Evolutionary conservation across 768 basidiomycete genomes (phyloP).

Genomic region (Tubosaeta brunneosetosa): DNA sequence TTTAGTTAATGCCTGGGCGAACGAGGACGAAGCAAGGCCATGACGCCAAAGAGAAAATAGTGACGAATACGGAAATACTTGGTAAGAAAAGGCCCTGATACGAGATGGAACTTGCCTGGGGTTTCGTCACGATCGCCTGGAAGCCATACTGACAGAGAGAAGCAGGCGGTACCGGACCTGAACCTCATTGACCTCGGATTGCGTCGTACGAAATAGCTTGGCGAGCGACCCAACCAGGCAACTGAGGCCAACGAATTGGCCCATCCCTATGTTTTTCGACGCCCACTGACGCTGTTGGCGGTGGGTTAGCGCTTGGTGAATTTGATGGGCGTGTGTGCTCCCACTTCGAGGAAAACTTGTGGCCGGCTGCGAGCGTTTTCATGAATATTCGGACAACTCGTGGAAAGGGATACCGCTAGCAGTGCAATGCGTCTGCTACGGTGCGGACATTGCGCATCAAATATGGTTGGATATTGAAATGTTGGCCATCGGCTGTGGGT

Average conservation of each 20-base stretch:
- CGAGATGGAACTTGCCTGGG: slow-evolving; percentile 2
- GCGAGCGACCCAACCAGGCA: neutral
- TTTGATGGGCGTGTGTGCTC: slow-evolving; percentile 4
- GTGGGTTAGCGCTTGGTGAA: slow-evolving; percentile 3
- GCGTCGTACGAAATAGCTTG: neutral
- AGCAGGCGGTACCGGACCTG: neutral
- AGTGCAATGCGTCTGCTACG: slow-evolving; percentile 18
- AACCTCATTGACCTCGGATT: slow-evolving; percentile 5
- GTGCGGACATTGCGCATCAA: slow-evolving; percentile 27
- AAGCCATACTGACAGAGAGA: slow-evolving; percentile 1
- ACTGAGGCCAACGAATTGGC: neutral
- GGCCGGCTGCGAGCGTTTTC: slow-evolving; percentile 17
- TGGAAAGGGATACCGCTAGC: slow-evolving; percentile 8
- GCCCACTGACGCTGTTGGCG: slow-evolving; percentile 1
- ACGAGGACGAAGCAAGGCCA: slow-evolving; percentile 22
- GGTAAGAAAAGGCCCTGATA: slow-evolving; percentile 2
- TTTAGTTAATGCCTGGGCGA: slow-evolving; percentile 13
- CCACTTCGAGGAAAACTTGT: slow-evolving; percentile 23
- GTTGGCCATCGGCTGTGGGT: slow-evolving; percentile 16
- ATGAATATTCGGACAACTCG: slow-evolving; percentile 15
- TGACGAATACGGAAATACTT: slow-evolving; percentile 7
- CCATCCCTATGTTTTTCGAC: neutral
- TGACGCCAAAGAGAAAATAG: slow-evolving; percentile 5
- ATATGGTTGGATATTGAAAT: slow-evolving; percentile 4
- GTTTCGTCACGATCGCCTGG: slow-evolving; percentile 4